Base-by-base conservation (phyloP, 2,329 filamentous ascomycete species). In the Cladobotryum mycophilum region DNA sequence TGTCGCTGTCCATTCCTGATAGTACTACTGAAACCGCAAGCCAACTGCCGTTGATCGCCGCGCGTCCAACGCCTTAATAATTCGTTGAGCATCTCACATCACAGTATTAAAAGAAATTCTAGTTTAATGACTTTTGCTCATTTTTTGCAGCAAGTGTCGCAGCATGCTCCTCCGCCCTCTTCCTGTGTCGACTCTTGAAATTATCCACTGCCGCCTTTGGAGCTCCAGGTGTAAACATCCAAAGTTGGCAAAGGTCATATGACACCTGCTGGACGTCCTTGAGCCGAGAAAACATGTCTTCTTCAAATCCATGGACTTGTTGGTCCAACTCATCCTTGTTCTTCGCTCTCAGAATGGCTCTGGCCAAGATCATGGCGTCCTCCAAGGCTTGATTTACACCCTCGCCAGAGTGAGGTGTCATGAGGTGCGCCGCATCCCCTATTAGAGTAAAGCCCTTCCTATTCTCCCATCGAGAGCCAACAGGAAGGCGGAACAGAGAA, bases 401-500 rank as follows among this genome's bases (percentile, higher is more conserved):
- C 22, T 53, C 51, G 4, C 51, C 51, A 72, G 79, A 17, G 44
- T 53, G 46, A 25, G 47, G 51, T 11, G 47, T 49, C 47, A 50
- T 46, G 33, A 52, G 14, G 49, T 52, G 50, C 4, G 50, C 50
- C 1, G 50, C 50, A 37, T 52, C 50, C 14, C 50, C 50, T 13
- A 52, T 52, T 4, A 52, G 46, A 35, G 50, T 52, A 30, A 52
- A 14, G 17, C 50, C 50, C 8, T 41, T 4, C 18, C 22, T 49
- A 25, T 49, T 45, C 35, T 52, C 12, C 50, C 50, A 52, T 75
- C 57, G 61, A 42, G 70, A 61, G 2, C 74, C 74, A 2, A 76
- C 61, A 0, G 80, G 79, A 9, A 85, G 69, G 59, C 74, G 72
- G 58, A 77, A 81, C 1, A 84, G 64, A 1, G 71, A 71, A 51